phyloP scores from a whole-genome alignment of 345 rosid species.

The Salix exigua region DNA sequence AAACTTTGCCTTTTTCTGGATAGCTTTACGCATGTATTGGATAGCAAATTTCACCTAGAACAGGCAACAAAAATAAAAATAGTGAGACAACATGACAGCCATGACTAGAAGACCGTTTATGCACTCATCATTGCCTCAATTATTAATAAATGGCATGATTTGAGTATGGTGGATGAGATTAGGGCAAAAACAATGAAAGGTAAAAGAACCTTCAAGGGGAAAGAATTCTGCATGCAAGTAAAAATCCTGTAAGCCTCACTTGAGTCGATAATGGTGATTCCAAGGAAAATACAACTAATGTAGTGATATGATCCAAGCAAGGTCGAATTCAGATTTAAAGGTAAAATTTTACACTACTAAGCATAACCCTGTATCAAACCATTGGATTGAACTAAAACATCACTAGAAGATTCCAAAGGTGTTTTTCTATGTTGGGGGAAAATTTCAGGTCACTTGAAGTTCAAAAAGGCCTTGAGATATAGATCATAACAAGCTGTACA shows the following conservation, averaged over 20 bases:
- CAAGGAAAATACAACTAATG: background rate
- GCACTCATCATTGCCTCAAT: background rate
- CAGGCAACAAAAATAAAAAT: conserved; percentile 6
- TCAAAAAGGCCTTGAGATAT: too few relatives aligned
- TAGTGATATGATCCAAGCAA: too few relatives aligned
- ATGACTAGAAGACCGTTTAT: background rate
- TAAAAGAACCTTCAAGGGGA: background rate
- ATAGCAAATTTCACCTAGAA: conserved; percentile 89
- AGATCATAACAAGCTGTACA: too few relatives aligned
- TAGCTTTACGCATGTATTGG: conserved; percentile 69
- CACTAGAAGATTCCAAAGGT: too few relatives aligned
- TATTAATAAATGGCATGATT: background rate
- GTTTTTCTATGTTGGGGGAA: too few relatives aligned
- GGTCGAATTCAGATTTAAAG: too few relatives aligned
- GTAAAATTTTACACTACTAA: too few relatives aligned
- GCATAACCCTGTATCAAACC: too few relatives aligned
- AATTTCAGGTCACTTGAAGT: too few relatives aligned
- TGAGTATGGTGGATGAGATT: background rate
- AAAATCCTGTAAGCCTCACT: background rate
- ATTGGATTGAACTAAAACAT: too few relatives aligned
- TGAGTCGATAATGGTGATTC: background rate
- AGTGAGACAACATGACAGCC: conserved; percentile 5
- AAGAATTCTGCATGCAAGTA: background rate
- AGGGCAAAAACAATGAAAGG: background rate
- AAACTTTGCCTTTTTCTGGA: conserved; percentile 84